phyloP scores from a whole-genome alignment of 1,284 basidiomycete species.

The Trichosporon inkin region DNA sequence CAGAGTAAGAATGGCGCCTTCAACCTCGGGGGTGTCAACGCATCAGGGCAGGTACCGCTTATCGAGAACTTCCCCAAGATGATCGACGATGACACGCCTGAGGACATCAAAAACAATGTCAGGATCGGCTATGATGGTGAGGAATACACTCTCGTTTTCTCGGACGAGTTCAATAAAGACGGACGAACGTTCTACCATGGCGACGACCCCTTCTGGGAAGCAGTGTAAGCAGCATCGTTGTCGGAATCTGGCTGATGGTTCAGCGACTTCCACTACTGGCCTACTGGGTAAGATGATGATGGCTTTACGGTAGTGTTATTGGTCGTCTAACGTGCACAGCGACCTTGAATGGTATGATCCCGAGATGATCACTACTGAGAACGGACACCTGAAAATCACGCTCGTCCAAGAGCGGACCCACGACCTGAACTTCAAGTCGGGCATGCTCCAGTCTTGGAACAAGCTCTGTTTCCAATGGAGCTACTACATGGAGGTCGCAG shows the following conservation, averaged over 20 bases:
- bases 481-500: constrained; percentile 54
- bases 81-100: constrained; percentile 70
- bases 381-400: constrained; percentile 76
- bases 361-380: constrained; percentile 67
- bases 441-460: constrained; percentile 56
- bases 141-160: constrained; percentile 52
- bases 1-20: constrained; percentile 52
- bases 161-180: constrained; percentile 57
- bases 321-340: constrained; percentile 19
- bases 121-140: constrained; percentile 47
- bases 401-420: constrained; percentile 64
- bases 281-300: constrained; percentile 34
- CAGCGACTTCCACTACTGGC: constrained; percentile 69
- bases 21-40: constrained; percentile 58
- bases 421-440: constrained; percentile 65
- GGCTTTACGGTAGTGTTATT: neutral
- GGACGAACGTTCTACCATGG: constrained; percentile 70
- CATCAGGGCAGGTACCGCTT: constrained; percentile 57
- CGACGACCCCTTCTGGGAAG: constrained; percentile 53
- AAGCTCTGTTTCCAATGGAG: constrained; percentile 79
- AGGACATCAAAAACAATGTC: constrained; percentile 35
- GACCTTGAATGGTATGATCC: constrained; percentile 81
- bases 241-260: neutral
- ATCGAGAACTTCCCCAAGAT: constrained; percentile 64
- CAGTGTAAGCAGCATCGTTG: constrained; percentile 27